Base-by-base conservation (phyloP, 345 rosid genomes). In the Carallia brachiata region DNA sequence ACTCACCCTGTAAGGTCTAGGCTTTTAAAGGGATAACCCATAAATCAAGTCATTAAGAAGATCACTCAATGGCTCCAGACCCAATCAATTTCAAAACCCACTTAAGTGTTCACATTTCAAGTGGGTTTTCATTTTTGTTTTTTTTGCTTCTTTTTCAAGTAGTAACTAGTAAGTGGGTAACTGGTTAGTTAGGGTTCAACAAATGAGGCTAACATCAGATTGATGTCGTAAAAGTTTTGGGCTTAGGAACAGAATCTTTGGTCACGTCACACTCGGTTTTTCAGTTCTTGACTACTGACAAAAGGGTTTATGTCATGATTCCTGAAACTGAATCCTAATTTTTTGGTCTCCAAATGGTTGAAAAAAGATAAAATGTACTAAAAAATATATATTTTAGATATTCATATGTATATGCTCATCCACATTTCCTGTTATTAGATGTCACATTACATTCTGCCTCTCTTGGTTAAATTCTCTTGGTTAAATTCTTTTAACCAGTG, bases 181-280 rank as follows among this genome's bases (percentile, higher is more conserved):
- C 16, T 44, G 50, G 16, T 44, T 44, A 44, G 73, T 80, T 82
- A 80, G 83, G 86, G 82, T 79, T 69, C 80, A 68, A 74, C 50
- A 44, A 44, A 44, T 44, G 16, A 44, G 15, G 0, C 16, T 16
- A 44, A 78, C 74, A 77, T 75, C 70, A 73, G 79, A 78, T 76
- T 65, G 67, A 56, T 68, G 62, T 6, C 69, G 77, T 74, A 65
- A 67, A 55, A 61, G 2, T 71, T 70, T 78, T 77, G 50, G 80
- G 80, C 77, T 78, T 75, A 63, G 77, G 70, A 82, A 75, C 58
- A 78, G 87, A 87, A 92, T 88, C 90, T 86, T 82, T 84, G 83
- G 88, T 84, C 81, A 83, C 90, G 88, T 87, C 96, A 90, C 78
- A 72, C 78, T 47, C 76, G 84, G 78, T 85, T 80, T 79, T 84